Evolutionary conservation across 2,329 filamentous ascomycete genomes (phyloP), one percentile per base, ranked within the genome.

Genomic region (Aspergillus flavus): DNA sequence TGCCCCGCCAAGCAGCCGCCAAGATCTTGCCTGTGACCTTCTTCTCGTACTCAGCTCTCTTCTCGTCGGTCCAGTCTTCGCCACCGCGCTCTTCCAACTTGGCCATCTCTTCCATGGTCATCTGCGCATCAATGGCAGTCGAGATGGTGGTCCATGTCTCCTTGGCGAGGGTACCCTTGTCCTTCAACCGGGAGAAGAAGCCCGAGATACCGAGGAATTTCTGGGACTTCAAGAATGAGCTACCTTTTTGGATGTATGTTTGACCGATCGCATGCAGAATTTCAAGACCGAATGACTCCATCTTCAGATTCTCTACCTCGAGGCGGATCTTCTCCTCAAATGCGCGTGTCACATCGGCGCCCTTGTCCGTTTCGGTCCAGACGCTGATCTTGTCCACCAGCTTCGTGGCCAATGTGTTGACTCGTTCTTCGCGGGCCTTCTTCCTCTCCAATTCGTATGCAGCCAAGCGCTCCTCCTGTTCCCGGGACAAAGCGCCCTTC

Each of bases 61-160:
- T 94, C 87, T 98, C 95, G 66, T 99, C 95, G 0, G 95, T 98
- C 95, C 95, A 99, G 65, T 97, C 93, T 61, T 97, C 95, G 57
- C 95, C 95, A 59, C 94, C 95, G 73, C 90, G 89, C 83, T 97
- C 92, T 82, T 99, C 95, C 80, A 94, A 85, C 78, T 94, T 93
- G 60, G 93, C 94, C 95, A 99, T 98, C 79, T 97, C 94, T 82
- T 99, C 94, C 88, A 99, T 97, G 64, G 94, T 97, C 83, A 97
- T 91, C 82, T 99, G 95, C 30, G 95, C 95, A 75, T 97, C 94
- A 68, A 99, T 96, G 45, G 95, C 95, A 58, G 92, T 96, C 67
- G 89, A 93, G 75, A 99, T 97, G 34, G 95, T 99, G 75, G 92
- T 94, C 95, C 95, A 99, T 1, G 95, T 98, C 75, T 99, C 95